Conservation (phyloP, 768 basidiomycete species). For the Agaricus blazei region DNA sequence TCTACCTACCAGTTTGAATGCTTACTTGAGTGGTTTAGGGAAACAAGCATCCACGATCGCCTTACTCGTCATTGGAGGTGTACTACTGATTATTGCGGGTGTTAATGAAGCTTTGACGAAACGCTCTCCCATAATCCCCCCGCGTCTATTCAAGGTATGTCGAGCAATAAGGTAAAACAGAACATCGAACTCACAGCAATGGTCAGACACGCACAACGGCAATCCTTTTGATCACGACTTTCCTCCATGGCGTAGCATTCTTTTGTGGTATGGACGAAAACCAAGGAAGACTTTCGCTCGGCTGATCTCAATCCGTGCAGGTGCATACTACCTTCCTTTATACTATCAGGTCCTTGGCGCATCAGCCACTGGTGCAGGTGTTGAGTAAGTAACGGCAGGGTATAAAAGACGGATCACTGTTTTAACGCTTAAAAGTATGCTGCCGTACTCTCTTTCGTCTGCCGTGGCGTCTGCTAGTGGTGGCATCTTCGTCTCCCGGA, state of each 20-base stretch:
- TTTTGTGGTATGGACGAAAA: constrained; percentile 37
- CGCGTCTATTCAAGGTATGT: constrained; percentile 63
- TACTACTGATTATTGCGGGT: constrained; percentile 43
- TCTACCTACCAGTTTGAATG: not conserved
- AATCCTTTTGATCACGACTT: constrained; percentile 49
- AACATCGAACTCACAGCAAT: not conserved
- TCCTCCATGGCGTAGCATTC: constrained; percentile 63
- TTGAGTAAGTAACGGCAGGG: constrained; percentile 41
- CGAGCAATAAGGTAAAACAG: not conserved
- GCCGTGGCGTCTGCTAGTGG: constrained; percentile 48
- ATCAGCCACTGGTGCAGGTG: constrained; percentile 65
- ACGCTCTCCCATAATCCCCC: constrained; percentile 67
- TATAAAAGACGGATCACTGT: constrained; percentile 18
- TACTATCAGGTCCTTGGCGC: constrained; percentile 78
- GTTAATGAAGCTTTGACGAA: constrained; percentile 59
- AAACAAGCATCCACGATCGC: constrained; percentile 53
- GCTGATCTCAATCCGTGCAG: constrained; percentile 17
- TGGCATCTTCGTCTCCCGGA: constrained; percentile 54
- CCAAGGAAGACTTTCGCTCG: not conserved
- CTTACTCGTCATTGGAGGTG: constrained; percentile 53
- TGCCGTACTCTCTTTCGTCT: constrained; percentile 64
- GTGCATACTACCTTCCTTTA: constrained; percentile 65
- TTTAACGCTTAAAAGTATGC: constrained; percentile 37
- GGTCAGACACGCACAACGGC: constrained; percentile 67
- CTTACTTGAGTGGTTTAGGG: constrained; percentile 35